Conservation (phyloP, 2,329 filamentous ascomycete genomes). For the Ceratocystis huliohia region DNA sequence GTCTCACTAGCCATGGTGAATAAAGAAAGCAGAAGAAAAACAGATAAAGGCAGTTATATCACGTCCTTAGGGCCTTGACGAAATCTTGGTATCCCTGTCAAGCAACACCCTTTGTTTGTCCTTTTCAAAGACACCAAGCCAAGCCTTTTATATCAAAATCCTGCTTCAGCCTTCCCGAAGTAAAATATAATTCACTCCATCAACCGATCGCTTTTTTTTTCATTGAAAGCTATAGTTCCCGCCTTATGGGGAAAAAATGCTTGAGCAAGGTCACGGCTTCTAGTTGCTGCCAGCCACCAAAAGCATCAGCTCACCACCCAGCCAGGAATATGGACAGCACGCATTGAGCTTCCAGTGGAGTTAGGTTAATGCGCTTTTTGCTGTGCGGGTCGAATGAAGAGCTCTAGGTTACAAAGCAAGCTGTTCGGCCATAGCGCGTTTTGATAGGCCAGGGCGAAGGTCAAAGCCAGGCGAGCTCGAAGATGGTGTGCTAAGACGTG, state of each 20-base stretch:
- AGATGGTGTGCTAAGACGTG: neutral
- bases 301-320: conserved; percentile 5
- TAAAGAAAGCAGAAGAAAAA: neutral
- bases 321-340: neutral
- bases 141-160: conserved; percentile 1
- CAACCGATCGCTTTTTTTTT: neutral
- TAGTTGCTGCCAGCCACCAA: neutral
- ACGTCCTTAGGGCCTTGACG: no score
- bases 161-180: neutral
- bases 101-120: neutral
- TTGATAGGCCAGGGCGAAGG: neutral
- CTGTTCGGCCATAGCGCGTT: neutral
- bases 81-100: no score
- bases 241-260: no score
- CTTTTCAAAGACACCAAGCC: neutral
- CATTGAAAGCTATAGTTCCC: neutral
- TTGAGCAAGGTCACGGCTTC: conserved; percentile 1
- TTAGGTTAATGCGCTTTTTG: neutral
- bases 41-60: neutral
- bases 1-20: conserved; percentile 26
- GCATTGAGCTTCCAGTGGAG: conserved; percentile 2
- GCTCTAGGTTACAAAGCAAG: conserved; percentile 18
- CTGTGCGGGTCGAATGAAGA: conserved; percentile 14
- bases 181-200: neutral
- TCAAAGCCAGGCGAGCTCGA: neutral